Base-by-base conservation (phyloP, 805 yeast species). In the Maudiozyma barnettii region DNA sequence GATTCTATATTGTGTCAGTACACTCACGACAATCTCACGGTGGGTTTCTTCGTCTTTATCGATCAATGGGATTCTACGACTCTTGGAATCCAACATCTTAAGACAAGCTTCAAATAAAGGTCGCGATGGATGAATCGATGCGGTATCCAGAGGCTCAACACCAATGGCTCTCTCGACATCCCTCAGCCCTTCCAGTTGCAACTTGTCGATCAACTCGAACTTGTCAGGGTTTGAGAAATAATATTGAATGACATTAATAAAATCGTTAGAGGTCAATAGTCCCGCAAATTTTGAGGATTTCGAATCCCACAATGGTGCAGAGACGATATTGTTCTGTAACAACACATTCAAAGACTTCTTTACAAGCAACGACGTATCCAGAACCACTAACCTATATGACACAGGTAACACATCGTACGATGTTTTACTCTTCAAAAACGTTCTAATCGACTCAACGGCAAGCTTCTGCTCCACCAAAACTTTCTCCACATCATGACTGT, bases 351-450 rank as follows among this genome's bases (percentile, higher is more conserved):
- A 73, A 4, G 96, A 85, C 63, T 91, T 88, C 67, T 91, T 90
- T 36, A 93, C 95, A 48, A 88, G 70, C 43, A 93, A 71, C 5
- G 96, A 79, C 1, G 98, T 90, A 64, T 93, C 99, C 57, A 93
- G 78, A 42, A 93, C 98, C 47, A 93, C 84, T 58, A 93, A 74
- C 56, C 97, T 74, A 65, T 91, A 93, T 19, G 95, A 83, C 33
- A 93, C 98, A 2, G 99, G 99, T 39, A 93, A 73, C 20, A 93
- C 99, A 60, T 93, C 99, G 64, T 93, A 93, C 1, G 97, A 88
- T 0, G 96, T 90, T 63, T 91, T 91, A 43, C 93, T 81, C 59
- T 87, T 84, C 39, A 93, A 70, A 59, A 93, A 93, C 30, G 79
- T 70, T 43, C 97, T 72, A 50, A 93, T 93, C 18, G 95, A 88